Base-by-base conservation (phyloP, 306 rosid species). In the Rosa persica region DNA sequence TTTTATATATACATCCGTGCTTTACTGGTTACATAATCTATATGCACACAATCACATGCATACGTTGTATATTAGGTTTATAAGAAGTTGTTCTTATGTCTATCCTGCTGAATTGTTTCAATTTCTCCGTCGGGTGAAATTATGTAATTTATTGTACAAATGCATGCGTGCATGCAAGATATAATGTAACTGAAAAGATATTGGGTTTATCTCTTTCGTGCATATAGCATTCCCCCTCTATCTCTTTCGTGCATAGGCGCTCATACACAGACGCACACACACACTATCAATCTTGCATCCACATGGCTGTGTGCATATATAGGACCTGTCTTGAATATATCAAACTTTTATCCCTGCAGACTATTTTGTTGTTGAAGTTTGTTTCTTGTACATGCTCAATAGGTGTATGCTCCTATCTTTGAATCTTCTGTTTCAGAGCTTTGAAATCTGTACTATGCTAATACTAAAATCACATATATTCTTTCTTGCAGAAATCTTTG, bases 401-500 rank as follows among this genome's bases (percentile, higher is more conserved):
- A 20, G 16, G 44, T 71, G 48, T 76, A 55, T 27, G 12, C 55
- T n/a, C 12, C 44, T 23, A 48, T 23, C 72, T 36, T 57, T 58
- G 38, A 72, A 65, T 51, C 23, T 22, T 74, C 23, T 64, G 7
- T 17, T 30, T 84, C 67, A 60, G 52, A 79, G 72, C 78, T 73
- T 69, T 10, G 12, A 34, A 11, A 52, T 22, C 36, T 65, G 68
- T 74, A 43, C 66, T 12, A 13, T 72, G 27, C 82, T 76, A 9
- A 62, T 58, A 49, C 71, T 43, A 78, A 48, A 77, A 79, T 74
- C 77, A 47, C n/a, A 16, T 67, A 47, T 68, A 17, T 79, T 81
- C 22, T 48, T 9, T 12, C 62, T 43, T 82, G 90, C 92, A 96
- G 99, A 96, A 84, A 91, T 87, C 94, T 77, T 67, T 83, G 85